These are phyloP conservation scores for Euphorbia pulcherrima DNA, from an alignment of 345 rosid genomes.

Conservation along the genomic window DNA sequence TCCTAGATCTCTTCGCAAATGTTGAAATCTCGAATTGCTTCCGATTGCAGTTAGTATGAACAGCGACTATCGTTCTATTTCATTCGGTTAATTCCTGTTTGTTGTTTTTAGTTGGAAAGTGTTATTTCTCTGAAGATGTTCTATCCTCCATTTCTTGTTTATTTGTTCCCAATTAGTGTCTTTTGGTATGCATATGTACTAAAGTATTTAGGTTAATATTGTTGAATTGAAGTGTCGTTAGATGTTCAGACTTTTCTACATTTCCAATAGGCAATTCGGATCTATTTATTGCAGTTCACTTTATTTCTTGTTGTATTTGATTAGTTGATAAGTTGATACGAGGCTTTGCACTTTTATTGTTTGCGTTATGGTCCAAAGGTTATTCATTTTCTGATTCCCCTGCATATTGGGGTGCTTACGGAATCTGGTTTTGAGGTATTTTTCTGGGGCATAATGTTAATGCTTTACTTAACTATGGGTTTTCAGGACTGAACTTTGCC, in stretches of 20 bases:
- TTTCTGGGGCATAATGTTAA: not conserved
- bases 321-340: not conserved
- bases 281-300: too few relatives aligned
- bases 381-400: not conserved
- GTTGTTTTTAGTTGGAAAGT: not conserved
- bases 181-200: not conserved
- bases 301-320: not conserved
- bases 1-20: not conserved
- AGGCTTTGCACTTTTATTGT: not conserved
- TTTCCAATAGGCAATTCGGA: not conserved
- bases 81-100: too few relatives aligned
- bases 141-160: too few relatives aligned
- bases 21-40: not conserved
- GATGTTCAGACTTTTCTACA: not conserved
- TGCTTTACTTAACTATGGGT: not conserved
- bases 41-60: too few relatives aligned
- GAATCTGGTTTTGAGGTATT: not conserved
- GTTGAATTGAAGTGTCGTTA: not conserved
- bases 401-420: not conserved
- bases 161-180: not conserved
- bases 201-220: not conserved
- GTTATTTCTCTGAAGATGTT: not conserved
- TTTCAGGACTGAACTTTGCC: conserved; percentile 62
- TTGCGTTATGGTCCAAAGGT: not conserved
- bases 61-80: not conserved